Evolutionary conservation across 495 filamentous ascomycete species (phyloP), one percentile per base, ranked within the genome.

Genomic region (Collariella sp.): DNA sequence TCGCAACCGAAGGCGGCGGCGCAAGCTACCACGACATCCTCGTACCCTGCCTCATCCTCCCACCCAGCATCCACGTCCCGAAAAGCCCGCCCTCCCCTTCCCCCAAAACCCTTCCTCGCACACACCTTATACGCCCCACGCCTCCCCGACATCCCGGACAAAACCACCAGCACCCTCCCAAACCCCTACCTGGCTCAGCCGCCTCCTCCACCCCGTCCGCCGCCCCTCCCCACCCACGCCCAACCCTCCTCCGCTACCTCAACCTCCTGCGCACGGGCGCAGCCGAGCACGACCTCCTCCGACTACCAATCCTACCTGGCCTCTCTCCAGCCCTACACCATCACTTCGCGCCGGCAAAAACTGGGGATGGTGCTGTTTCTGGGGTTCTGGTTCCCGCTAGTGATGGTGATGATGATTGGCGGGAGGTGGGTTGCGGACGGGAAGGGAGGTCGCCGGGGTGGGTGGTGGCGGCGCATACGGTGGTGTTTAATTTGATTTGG

Each of bases 1-100:
- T 97, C 52, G 83, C 84, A 4, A 96, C 89, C 2, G 93, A 98
- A 67, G 91, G 91, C 54, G 89, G 86, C 33, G 91, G 91, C 9
- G 68, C 80, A 12, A 74, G 81, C 13, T 98, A 98, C 70, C 74
- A 83, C 47, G 91, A 96, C 61, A 75, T 93, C n/a, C 64, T 89
- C 0, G 81, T 96, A 11, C 76, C 82, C 29, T 95, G 89, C 68
- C 72, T 85, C 61, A 68, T 81, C 0, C 82, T 96, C 16, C 77
- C 84, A 0, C 65, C 72, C 2, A 52, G 61, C 35, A 41, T 76
- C 23, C 55, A 58, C 46, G 59, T 75, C 0, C 74, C 24, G 72
- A 76, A 57, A 67, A 70, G 34, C 72, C 73, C 5, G 20, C 54
- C 7, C 44, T 69, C 4, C 71, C 72, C 5, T 61, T 68, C 16